Evolutionary conservation across 140 eudicot species (phyloP), one percentile per base, ranked within the genome.

Genomic region (Cichorium intybus): DNA sequence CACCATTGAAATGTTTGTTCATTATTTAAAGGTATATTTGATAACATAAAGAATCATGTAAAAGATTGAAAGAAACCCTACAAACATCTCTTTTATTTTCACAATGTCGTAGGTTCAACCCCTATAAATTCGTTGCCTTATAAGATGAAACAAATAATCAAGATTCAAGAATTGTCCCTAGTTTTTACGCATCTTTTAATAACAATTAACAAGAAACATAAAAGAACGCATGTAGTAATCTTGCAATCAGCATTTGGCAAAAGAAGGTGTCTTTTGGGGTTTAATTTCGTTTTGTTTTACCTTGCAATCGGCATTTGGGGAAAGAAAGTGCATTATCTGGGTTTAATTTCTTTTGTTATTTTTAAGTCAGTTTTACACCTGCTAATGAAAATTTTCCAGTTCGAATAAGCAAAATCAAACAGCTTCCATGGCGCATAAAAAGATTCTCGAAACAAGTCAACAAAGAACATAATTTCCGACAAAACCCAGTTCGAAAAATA

Each of bases 401-500:
- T 71, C 56, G 33, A 35, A 16, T 0, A 62, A 60, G 24, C 74
- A 68, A 37, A 52, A 54, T 39, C 55, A 49, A 55, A 31, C 66
- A 68, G 7, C 66, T 47, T 46, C 8, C 5, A 46, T 15, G 6
- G 46, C 23, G 5, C 26, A 39, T 14, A 62, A 62, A 34, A 17
- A 24, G 8, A 6, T 35, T 18, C 73, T 62, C 29, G 12, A 56
- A 59, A 50, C 15, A 24, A 58, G 47, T 39, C 64, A 48, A 37
- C 63, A 65, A 35, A 50, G 45, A 50, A 17, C 41, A 67, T 29
- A 22, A 10, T 41, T 75, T 75, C 22, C 70, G 0, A 26, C 58
- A 74, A 56, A 67, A 58, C 56, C 69, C 70, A 75, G 64, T 67
- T 75, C 10, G 4, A 17, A 75, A 50, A 66, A 50, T 60, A 12